phyloP scores from a whole-genome alignment of 1,139 yeast genomes.

The Kodamaea arcana region DNA sequence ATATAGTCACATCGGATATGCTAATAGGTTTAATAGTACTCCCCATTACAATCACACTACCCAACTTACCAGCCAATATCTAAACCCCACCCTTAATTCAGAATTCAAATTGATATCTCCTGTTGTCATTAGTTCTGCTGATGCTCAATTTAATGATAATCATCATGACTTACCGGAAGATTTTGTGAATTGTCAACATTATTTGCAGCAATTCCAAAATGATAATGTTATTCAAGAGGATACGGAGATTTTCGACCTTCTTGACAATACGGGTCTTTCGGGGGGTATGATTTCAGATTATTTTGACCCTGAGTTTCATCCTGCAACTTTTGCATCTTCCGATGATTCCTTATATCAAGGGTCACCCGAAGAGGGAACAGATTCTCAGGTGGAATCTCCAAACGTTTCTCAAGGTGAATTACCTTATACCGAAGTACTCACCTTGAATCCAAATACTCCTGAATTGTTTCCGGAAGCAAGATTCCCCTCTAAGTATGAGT shows the following conservation, averaged over 20 bases:
- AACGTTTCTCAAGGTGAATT: too few relatives aligned
- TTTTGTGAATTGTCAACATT: neutral
- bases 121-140: neutral
- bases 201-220: conserved; percentile 1
- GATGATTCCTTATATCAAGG: too few relatives aligned
- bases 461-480: too few relatives aligned
- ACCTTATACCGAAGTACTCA: too few relatives aligned
- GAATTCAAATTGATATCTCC: neutral
- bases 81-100: too few relatives aligned
- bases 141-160: neutral
- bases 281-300: neutral
- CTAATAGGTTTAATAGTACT: too few relatives aligned
- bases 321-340: neutral
- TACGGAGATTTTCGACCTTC: neutral
- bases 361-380: too few relatives aligned
- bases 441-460: too few relatives aligned
- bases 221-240: neutral
- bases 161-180: neutral
- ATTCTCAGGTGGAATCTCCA: too few relatives aligned
- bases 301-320: neutral
- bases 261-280: neutral
- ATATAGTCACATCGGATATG: too few relatives aligned
- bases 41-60: too few relatives aligned
- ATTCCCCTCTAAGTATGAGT: too few relatives aligned
- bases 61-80: neutral